A percentile compares a stretch with the other conserved stretches of the same genome.
Evolutionary conservation across 1,284 basidiomycete species (phyloP).

Genomic region (Cryptococcus floricola): DNA sequence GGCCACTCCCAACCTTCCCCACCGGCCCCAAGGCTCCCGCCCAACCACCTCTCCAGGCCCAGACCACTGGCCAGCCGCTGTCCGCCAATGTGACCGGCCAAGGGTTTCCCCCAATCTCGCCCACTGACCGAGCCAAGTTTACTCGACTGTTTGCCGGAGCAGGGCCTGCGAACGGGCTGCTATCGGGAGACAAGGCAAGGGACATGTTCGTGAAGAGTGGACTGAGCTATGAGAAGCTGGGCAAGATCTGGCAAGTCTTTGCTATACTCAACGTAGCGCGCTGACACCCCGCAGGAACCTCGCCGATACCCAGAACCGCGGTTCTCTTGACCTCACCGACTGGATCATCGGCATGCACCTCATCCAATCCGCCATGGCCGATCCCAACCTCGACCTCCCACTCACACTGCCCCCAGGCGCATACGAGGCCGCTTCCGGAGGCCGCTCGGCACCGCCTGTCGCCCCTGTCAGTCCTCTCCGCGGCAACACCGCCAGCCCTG

Average conservation of each 20-base stretch:
- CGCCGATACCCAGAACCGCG: constrained; percentile 89
- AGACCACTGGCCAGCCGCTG: constrained; percentile 16
- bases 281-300: constrained; percentile 63
- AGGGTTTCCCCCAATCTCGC: constrained; percentile 61
- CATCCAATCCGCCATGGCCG: constrained; percentile 87
- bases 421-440: constrained; percentile 77
- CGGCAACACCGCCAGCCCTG: constrained; percentile 35
- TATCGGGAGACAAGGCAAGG: constrained; percentile 82
- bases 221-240: constrained; percentile 80
- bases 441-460: constrained; percentile 37
- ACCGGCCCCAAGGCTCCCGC: constrained; percentile 57
- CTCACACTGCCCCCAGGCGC: constrained; percentile 74
- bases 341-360: constrained; percentile 94
- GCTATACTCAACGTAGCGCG: not conserved
- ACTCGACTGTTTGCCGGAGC: constrained; percentile 69
- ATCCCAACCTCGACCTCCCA: constrained; percentile 70
- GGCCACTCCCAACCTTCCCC: constrained; percentile 74
- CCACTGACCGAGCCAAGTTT: constrained; percentile 79
- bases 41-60: constrained; percentile 21
- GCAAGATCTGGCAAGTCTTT: constrained; percentile 78
- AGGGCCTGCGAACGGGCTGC: constrained; percentile 69
- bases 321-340: constrained; percentile 82
- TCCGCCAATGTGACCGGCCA: constrained; percentile 50
- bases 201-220: constrained; percentile 93
- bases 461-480: constrained; percentile 20